phyloP scores from a whole-genome alignment of 495 filamentous ascomycete genomes.

The Parachaetomium inaequale region DNA sequence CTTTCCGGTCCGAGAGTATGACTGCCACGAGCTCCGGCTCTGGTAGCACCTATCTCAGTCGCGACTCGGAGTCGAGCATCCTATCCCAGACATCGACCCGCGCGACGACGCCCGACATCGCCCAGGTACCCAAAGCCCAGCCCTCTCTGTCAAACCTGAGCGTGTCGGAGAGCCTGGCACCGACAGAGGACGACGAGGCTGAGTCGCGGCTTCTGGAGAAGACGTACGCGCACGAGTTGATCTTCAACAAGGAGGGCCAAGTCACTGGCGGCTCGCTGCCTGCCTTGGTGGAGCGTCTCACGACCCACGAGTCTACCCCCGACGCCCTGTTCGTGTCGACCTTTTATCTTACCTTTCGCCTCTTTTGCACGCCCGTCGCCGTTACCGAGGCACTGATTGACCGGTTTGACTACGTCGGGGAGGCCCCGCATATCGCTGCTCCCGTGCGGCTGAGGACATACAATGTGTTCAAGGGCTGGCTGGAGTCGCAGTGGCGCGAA shows the following conservation, averaged over 20 bases:
- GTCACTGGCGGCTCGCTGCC: constrained; percentile 89
- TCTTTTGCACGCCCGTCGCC: constrained; percentile 79
- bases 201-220: constrained; percentile 80
- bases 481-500: constrained; percentile 92
- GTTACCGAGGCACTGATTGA: constrained; percentile 80
- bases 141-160: constrained; percentile 56
- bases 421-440: constrained; percentile 64
- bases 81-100: constrained; percentile 81
- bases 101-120: constrained; percentile 79
- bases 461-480: constrained; percentile 95
- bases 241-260: constrained; percentile 91
- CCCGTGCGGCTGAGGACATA: constrained; percentile 89
- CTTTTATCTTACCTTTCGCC: constrained; percentile 95
- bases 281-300: constrained; percentile 89
- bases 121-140: constrained; percentile 42
- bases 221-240: constrained; percentile 84
- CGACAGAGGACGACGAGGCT: constrained; percentile 73
- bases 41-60: constrained; percentile 72
- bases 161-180: constrained; percentile 53
- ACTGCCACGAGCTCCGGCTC: constrained; percentile 52
- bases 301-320: constrained; percentile 87
- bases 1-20: constrained; percentile 48
- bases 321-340: constrained; percentile 90
- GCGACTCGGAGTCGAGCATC: constrained; percentile 77
- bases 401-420: constrained; percentile 86